Conservation (phyloP, 108 stramenopile genomes). For the Conticribra guillardii region DNA sequence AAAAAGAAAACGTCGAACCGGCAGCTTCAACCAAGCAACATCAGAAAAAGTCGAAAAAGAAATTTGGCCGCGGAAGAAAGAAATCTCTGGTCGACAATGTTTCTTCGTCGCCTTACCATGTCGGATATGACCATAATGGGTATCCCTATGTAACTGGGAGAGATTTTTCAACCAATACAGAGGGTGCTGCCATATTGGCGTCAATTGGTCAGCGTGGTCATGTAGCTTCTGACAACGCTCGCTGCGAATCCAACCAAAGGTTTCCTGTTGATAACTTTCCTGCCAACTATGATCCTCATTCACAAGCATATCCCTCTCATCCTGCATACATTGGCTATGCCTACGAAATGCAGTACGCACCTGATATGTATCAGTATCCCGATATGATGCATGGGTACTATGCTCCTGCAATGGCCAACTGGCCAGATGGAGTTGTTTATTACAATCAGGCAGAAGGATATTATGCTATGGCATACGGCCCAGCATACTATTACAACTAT, state of each 20-base stretch:
- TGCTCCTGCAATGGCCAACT: neutral
- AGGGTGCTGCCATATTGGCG: constrained; percentile 27
- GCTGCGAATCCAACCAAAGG: neutral
- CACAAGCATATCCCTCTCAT: neutral
- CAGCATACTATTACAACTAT: neutral
- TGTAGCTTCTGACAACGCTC: neutral
- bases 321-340: neutral
- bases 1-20: neutral
- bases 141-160: neutral
- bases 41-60: constrained; percentile 22
- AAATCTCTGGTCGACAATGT: neutral
- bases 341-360: neutral
- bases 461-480: neutral
- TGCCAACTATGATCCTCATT: neutral
- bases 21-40: neutral
- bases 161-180: constrained; percentile 19
- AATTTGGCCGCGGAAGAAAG: neutral
- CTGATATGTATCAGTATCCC: constrained; percentile 4
- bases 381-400: neutral
- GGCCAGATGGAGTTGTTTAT: neutral
- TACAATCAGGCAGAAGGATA: constrained; percentile 2
- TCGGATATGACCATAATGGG: neutral
- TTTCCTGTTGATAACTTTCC: neutral
- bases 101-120: neutral
- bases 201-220: constrained; percentile 10